A percentile compares a stretch with the other conserved stretches of the same genome.
Conservation (phyloP, 1,139 yeast genomes). For the Nakaseomyces sp. region DNA sequence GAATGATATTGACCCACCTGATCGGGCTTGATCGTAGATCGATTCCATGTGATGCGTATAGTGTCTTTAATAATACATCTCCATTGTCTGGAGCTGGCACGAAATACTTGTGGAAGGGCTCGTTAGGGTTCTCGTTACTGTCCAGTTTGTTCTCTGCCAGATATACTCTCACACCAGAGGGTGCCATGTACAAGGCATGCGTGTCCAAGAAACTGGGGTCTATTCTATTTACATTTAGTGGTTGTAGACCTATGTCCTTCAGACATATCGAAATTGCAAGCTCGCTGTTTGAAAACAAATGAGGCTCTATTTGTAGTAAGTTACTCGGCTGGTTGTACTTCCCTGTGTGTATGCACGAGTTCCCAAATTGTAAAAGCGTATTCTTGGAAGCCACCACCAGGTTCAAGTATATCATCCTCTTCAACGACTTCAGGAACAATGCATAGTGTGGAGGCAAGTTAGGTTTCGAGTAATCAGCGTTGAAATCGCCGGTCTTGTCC, state of each 20-base stretch:
- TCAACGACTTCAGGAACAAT: constrained; percentile 53
- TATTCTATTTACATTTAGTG: constrained; percentile 19
- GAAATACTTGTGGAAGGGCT: constrained; percentile 34
- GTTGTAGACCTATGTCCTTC: constrained; percentile 25
- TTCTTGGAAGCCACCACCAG: constrained; percentile 34
- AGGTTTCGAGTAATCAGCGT: constrained; percentile 31
- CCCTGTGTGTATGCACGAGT: constrained; percentile 36
- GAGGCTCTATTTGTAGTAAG: constrained; percentile 47
- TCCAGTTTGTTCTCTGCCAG: constrained; percentile 35
- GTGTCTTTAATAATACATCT: constrained; percentile 39
- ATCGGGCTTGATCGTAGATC: constrained; percentile 17
- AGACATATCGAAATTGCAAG: constrained; percentile 35
- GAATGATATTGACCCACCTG: constrained; percentile 58
- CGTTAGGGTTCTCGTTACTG: constrained; percentile 2
- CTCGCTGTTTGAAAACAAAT: constrained; percentile 46
- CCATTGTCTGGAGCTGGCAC: constrained; percentile 46
- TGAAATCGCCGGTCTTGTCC: constrained; percentile 28
- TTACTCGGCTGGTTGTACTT: constrained; percentile 15
- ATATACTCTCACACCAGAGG: constrained; percentile 68
- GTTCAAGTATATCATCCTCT: constrained; percentile 44
- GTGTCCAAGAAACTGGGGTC: constrained; percentile 22
- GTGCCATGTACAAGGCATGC: constrained; percentile 56
- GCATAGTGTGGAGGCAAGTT: constrained; percentile 42
- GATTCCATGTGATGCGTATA: constrained; percentile 49
- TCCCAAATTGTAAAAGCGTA: constrained; percentile 45